Evolutionary conservation across 176 grass and related monocot species (phyloP), one percentile per base, ranked within the genome.

Genomic region (Paspalum vaginatum): DNA sequence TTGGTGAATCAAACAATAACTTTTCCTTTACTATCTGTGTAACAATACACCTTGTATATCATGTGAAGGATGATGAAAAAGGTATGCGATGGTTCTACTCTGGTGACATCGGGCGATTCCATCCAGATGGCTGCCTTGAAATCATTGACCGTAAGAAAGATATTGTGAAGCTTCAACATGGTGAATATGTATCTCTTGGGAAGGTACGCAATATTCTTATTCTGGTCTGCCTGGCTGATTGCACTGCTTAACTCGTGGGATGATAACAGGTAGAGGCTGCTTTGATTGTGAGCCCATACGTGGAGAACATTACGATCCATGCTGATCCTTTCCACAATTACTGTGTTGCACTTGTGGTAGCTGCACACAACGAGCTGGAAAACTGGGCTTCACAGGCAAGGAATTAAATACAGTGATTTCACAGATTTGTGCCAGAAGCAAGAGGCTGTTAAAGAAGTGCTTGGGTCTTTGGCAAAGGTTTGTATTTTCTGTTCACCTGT

Each of bases 71-170:
- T 84, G 92, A 99, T 11, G 92, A 93, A 74, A 95, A 69, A 84
- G 86, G 92, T 60, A 81, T 91, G 81, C 87, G 84, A 49, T 99
- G 96, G 96, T 99, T 99, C 73, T 99, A 89, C 61, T 93, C 96
- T 82, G 96, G 96, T 79, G 96, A 99, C 49, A 79, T 99, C 0
- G 96, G 96, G 7, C 85, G 86, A 45, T 91, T 99, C 72, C 92
- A 99, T 75, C 88, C 96, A 68, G 96, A 93, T 75, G 96, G 96
- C 26, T 95, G 92, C 79, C 92, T 99, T 76, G 96, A 95, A 89
- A 95, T 99, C 50, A 93, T 99, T 77, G 92, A 99, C 75, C 86
- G 92, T 26, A 99, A 99, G 74, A 99, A 99, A 81, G 96, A 99
- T 79, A 95, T 99, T 46, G 96, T 99, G 60, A 99, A 99, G 76